Base-by-base conservation (phyloP, 257 asterid genomes). In the Lantana camara region DNA sequence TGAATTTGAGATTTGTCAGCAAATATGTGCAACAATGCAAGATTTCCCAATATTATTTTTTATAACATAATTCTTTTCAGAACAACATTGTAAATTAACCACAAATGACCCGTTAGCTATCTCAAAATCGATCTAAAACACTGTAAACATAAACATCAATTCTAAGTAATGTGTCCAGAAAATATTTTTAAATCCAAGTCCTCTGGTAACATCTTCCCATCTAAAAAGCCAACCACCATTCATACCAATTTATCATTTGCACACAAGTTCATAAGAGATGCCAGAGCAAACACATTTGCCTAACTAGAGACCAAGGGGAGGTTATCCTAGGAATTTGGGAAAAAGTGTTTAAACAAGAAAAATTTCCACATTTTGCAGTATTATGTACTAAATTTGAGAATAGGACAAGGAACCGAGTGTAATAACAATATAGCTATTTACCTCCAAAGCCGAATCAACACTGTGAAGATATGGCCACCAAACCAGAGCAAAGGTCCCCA, bases 401-500 rank as follows among this genome's bases (percentile, higher is more conserved):
- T 16, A 57, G 20, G 52, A 64, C 50, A 48, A 66, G 47, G 32
- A 68, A 47, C 19, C 27, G 40, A 41, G 23, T 15, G 46, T 70
- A 35, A 52, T 10, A 40, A 20, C 32, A 66, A 62, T 15, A 32
- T 30, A 38, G 54, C 5, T 13, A 15, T 48, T 60, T 79, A 94
- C 98, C 99, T 90, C 85, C 56, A 86, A 75, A 60, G 77, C 48
- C 19, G 96, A 83, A 67, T 94, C 84, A 57, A 77, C 32, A 29
- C 97, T 90, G 70, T 83, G 56, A 63, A 94, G 89, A 78, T 90
- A 94, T 53, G 97, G 99, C 83, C 79, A 80, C 96, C 99, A 94
- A 67, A 94, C 75, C 58, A 94, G 67, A 56, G 82, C 85, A 78
- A 86, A 88, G 47, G 98, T 90, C 68, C 96, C 96, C 64, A 94